A percentile compares a stretch with the other conserved stretches of the same genome.
phyloP scores from a whole-genome alignment of 106 monocot genomes.

The Platanthera zijinensis region DNA sequence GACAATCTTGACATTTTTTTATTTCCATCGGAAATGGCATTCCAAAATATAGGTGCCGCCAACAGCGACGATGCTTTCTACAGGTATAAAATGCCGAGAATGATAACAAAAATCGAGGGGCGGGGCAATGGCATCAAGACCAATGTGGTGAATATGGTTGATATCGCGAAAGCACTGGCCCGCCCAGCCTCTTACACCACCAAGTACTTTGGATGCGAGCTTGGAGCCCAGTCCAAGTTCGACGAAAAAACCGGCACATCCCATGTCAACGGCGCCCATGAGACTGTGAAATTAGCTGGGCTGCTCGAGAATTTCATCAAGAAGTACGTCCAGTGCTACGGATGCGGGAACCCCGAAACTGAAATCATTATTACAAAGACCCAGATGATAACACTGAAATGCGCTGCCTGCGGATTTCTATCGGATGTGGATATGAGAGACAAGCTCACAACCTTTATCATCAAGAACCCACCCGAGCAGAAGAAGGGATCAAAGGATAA shows the following conservation, averaged over 20 bases:
- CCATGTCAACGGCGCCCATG: slow-evolving; percentile 72
- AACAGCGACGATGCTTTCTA: slow-evolving; percentile 90
- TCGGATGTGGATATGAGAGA: slow-evolving; percentile 86
- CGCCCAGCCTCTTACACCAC: slow-evolving; percentile 71
- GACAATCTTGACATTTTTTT: background rate
- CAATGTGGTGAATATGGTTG: slow-evolving; percentile 84
- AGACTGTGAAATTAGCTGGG: slow-evolving; percentile 64
- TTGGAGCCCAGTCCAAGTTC: slow-evolving; percentile 83
- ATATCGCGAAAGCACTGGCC: slow-evolving; percentile 69
- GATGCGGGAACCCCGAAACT: slow-evolving; percentile 77
- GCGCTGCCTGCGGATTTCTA: slow-evolving; percentile 70
- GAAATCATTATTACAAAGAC: slow-evolving; percentile 64
- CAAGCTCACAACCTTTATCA: slow-evolving; percentile 60
- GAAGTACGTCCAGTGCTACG: slow-evolving; percentile 79
- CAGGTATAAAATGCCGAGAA: slow-evolving; percentile 83
- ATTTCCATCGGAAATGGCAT: slow-evolving; percentile 34
- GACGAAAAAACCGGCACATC: slow-evolving; percentile 65
- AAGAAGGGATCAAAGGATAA: slow-evolving; percentile 69
- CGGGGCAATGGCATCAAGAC: slow-evolving; percentile 89
- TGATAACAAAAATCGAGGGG: slow-evolving; percentile 85
- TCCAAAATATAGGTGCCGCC: slow-evolving; percentile 70
- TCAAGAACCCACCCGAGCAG: slow-evolving; percentile 66
- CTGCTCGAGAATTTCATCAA: slow-evolving; percentile 80
- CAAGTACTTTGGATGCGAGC: slow-evolving; percentile 78
- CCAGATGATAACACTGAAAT: slow-evolving; percentile 67